Conservation (phyloP, 768 basidiomycete genomes). For the Serendipita sp. region DNA sequence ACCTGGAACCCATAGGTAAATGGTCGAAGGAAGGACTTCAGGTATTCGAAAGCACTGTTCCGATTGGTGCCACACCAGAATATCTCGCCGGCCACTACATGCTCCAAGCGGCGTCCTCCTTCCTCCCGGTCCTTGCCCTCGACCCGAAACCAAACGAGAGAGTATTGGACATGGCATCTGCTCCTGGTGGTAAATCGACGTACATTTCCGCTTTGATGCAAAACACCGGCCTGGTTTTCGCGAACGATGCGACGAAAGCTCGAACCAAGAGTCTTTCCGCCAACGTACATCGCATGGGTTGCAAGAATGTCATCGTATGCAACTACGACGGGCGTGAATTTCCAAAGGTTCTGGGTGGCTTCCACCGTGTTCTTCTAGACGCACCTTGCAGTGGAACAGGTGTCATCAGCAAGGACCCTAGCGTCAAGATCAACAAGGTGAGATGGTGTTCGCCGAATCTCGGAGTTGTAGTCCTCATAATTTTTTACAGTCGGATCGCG, state of each 20-base stretch:
- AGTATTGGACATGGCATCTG: constrained; percentile 95
- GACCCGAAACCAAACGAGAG: constrained; percentile 85
- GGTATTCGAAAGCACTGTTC: constrained; percentile 90
- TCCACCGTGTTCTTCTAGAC: constrained; percentile 91
- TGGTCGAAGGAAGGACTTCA: constrained; percentile 99
- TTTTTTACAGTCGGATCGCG: constrained; percentile 61
- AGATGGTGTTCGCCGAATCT: constrained; percentile 12
- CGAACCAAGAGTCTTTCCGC: constrained; percentile 94
- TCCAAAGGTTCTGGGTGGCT: constrained; percentile 97
- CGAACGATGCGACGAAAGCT: constrained; percentile 89
- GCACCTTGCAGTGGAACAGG: constrained; percentile 98
- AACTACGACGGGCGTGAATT: constrained; percentile 96
- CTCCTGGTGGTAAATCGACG: constrained; percentile 95
- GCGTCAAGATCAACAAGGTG: constrained; percentile 98
- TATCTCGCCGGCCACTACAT: constrained; percentile 99
- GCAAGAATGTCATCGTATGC: constrained; percentile 95
- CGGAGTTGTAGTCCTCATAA: background rate
- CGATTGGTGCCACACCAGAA: constrained; percentile 95
- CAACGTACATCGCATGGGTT: constrained; percentile 91
- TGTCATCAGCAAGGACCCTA: constrained; percentile 93
- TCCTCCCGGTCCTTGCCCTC: constrained; percentile 96
- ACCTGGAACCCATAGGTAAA: constrained; percentile 95
- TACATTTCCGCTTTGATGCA: constrained; percentile 94
- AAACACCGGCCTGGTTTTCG: constrained; percentile 95
- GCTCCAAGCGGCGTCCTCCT: constrained; percentile 97